Evolutionary conservation across 768 basidiomycete genomes (phyloP).

Genomic region (Boletus reticuloceps): DNA sequence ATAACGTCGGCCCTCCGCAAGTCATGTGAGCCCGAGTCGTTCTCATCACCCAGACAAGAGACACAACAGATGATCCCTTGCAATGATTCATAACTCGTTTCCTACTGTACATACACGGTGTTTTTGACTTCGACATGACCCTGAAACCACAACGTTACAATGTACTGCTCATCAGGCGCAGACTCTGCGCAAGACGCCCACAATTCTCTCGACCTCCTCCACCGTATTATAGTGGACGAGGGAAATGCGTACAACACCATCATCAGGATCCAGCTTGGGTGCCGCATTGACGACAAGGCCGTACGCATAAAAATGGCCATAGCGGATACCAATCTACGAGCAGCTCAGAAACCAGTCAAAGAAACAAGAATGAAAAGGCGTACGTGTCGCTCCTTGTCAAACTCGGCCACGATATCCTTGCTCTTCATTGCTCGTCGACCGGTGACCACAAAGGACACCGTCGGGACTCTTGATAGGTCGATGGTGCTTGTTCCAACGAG

Average conservation of each 20-base stretch:
- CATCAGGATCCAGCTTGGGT: slow-evolving; percentile 57
- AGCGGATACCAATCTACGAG: slow-evolving; percentile 69
- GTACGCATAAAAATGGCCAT: slow-evolving; percentile 78
- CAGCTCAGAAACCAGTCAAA: background rate
- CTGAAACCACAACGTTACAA: background rate
- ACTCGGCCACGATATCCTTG: slow-evolving; percentile 57
- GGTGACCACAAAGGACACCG: slow-evolving; percentile 68
- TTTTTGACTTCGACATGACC: no score
- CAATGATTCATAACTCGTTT: no score
- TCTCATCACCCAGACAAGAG: no score
- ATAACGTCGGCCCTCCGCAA: background rate
- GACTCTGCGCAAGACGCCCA: slow-evolving; percentile 48
- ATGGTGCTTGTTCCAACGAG: slow-evolving; percentile 60
- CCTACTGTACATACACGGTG: no score
- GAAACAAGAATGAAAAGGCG: slow-evolving; percentile 26
- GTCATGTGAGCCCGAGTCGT: background rate
- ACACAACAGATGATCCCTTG: no score
- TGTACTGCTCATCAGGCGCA: no score
- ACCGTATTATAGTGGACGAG: slow-evolving; percentile 80
- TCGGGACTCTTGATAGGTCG: slow-evolving; percentile 53
- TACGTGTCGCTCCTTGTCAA: slow-evolving; percentile 64
- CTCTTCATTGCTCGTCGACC: slow-evolving; percentile 57
- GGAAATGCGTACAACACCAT: slow-evolving; percentile 73
- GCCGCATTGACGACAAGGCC: slow-evolving; percentile 50
- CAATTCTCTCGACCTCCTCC: slow-evolving; percentile 62